These are phyloP conservation scores for Claviceps arundinis DNA, from an alignment of 2,329 filamentous ascomycete genomes.

Conservation along the genomic window DNA sequence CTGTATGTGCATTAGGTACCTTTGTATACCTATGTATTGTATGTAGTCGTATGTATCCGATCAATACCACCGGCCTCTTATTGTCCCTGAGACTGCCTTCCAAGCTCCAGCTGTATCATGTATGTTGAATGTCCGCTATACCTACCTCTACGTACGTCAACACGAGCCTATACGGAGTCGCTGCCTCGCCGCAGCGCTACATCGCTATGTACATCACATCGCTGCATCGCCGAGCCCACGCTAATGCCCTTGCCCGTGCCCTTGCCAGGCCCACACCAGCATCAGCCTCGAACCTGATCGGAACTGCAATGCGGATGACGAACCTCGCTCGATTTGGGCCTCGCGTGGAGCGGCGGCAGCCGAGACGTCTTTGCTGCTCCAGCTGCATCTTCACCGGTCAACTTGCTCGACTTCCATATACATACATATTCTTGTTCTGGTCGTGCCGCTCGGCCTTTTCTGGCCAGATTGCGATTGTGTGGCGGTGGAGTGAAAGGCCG, in stretches of 20 bases:
- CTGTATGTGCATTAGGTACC: too few relatives aligned
- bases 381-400: background rate
- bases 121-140: too few relatives aligned
- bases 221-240: slow-evolving; percentile 1
- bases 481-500: too few relatives aligned
- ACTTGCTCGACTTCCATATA: background rate
- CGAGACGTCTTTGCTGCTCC: background rate
- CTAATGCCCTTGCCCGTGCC: background rate
- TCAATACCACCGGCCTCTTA: too few relatives aligned
- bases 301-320: slow-evolving; percentile 1
- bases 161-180: background rate
- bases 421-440: background rate
- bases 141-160: background rate
- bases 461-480: too few relatives aligned
- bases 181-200: too few relatives aligned
- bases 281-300: slow-evolving; percentile 1
- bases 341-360: background rate
- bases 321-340: slow-evolving; percentile 1
- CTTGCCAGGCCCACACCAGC: background rate
- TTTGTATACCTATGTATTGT: too few relatives aligned
- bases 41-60: too few relatives aligned
- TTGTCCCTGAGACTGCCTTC: too few relatives aligned
- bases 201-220: too few relatives aligned
- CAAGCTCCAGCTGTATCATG: too few relatives aligned
- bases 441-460: background rate